Evolutionary conservation across 805 yeast species (phyloP).

Genomic region (Wickerhamiella qilinensis): DNA sequence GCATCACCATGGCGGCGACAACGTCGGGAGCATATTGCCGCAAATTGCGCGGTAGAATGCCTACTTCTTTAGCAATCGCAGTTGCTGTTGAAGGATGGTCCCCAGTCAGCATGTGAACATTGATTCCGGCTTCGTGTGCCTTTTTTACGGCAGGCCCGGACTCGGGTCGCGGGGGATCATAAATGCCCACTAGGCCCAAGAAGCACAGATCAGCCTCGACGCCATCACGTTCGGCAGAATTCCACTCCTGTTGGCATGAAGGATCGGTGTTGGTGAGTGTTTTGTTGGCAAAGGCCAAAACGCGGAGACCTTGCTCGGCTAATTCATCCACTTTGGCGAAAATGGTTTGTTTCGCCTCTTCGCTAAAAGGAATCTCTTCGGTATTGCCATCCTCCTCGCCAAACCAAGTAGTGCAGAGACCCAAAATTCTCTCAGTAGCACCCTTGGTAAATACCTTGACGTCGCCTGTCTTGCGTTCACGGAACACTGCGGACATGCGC

Average conservation of each 20-base stretch:
- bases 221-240: constrained; percentile 20
- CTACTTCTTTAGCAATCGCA: constrained; percentile 71
- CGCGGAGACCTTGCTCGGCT: constrained; percentile 54
- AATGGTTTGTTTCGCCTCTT: constrained; percentile 27
- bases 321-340: constrained; percentile 41
- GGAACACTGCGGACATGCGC: constrained; percentile 52
- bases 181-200: constrained; percentile 58
- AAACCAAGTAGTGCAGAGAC: constrained; percentile 39
- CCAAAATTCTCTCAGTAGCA: constrained; percentile 56
- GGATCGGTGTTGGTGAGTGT: constrained; percentile 18
- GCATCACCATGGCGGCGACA: constrained; percentile 53
- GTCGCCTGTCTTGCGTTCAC: constrained; percentile 19
- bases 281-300: constrained; percentile 48
- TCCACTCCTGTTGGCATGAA: constrained; percentile 9
- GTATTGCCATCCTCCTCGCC: constrained; percentile 17
- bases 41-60: constrained; percentile 49
- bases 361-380: constrained; percentile 22
- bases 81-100: constrained; percentile 66
- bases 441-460: constrained; percentile 43
- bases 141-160: constrained; percentile 45
- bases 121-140: constrained; percentile 62
- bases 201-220: constrained; percentile 42
- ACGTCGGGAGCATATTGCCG: constrained; percentile 36
- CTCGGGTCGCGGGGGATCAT: constrained; percentile 66
- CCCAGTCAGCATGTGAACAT: constrained; percentile 71